Conservation (phyloP, 805 yeast genomes). For the Tetrapisispora iriomotensis region DNA sequence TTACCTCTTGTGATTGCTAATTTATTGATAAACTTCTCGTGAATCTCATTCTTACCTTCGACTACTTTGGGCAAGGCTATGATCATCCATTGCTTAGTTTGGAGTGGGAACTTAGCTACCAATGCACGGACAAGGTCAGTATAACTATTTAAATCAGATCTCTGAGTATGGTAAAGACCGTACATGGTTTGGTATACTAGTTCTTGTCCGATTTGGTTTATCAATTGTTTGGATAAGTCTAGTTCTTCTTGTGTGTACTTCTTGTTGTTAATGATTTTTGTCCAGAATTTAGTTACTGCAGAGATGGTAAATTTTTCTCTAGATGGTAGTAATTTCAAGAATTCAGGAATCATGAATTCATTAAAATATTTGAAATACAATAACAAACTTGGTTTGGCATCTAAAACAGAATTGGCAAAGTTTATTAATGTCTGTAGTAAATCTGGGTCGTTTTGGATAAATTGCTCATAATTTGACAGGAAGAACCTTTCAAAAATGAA, state of each 20-base stretch:
- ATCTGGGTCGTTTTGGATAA: conserved; percentile 49
- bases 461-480: conserved; percentile 24
- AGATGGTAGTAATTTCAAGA: conserved; percentile 27
- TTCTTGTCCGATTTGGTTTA: conserved; percentile 20
- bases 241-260: conserved; percentile 38
- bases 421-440: conserved; percentile 41
- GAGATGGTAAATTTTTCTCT: conserved; percentile 45
- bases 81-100: conserved; percentile 41
- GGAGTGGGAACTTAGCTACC: conserved; percentile 40
- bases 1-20: conserved; percentile 56
- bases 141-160: conserved; percentile 54
- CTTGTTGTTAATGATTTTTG: conserved; percentile 35
- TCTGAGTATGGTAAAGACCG: conserved; percentile 39
- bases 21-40: conserved; percentile 43
- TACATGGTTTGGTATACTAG: conserved; percentile 28
- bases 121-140: conserved; percentile 43
- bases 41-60: conserved; percentile 21
- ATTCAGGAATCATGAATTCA: conserved; percentile 22
- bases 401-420: conserved; percentile 42
- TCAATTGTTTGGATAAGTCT: conserved; percentile 22
- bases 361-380: conserved; percentile 26
- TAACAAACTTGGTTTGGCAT: conserved; percentile 40
- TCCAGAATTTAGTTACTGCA: conserved; percentile 46
- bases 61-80: conserved; percentile 20
- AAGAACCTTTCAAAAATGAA: conserved; percentile 34